Evolutionary conservation across 768 basidiomycete genomes (phyloP), one percentile per base, ranked within the genome.

Genomic region (Omphalotus guepiniiformis): DNA sequence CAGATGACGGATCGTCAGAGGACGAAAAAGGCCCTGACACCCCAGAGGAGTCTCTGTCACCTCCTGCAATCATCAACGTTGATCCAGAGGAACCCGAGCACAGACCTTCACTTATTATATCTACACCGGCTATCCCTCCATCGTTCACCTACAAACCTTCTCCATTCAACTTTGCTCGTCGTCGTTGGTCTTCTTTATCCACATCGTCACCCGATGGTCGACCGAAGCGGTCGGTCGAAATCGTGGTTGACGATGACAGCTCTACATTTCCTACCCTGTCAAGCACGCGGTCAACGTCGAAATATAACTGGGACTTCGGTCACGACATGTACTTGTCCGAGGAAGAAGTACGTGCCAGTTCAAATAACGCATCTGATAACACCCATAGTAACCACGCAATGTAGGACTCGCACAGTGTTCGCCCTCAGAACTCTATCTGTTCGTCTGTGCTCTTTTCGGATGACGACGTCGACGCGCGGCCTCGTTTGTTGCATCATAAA

Each of bases 151-250:
- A 72, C 60, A 80, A 79, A 42, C 83, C 83, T 13, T 78, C 80
- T 29, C 82, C 82, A n/a, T 72, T 76, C 61, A 73, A 74, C 54
- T 82, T 79, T 58, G 81, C 82, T 6, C 75, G 74, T 55, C 76
- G 78, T 44, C 75, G 81, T 49, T 83, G 82, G 82, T 74, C 67
- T 51, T 73, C 72, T 34, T 56, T 62, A 18, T 58, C 67, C 28
- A 64, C 63, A 54, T 67, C 69, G 39, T 62, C 62, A 28, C 51
- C 64, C 47, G 64, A 63, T 34, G 60, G 63, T 49, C 15, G 25
- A 6, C 22, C 21, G 16, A 45, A 37, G 18, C 30, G 29, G 22
- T 26, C 19, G 26, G 12, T n/a, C n/a, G 38, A 39, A n/a, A 39
- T 40, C 26, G 15, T 40, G 12, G 25, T 21, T 5, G n/a, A 42